phyloP scores from a whole-genome alignment of 768 basidiomycete species.

The Mycena haematopus region DNA sequence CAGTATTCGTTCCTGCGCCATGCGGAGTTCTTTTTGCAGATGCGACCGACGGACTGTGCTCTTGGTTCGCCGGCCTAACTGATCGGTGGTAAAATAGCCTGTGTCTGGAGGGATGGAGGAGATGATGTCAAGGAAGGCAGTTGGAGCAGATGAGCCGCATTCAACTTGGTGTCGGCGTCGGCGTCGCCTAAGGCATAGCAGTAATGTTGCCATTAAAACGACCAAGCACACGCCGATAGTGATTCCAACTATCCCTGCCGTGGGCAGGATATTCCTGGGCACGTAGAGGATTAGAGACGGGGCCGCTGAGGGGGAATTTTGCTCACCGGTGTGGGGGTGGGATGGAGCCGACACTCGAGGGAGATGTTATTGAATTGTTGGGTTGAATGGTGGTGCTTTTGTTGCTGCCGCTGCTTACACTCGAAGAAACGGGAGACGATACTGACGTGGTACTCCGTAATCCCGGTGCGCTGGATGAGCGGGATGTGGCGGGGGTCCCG shows the following conservation, averaged over 20 bases:
- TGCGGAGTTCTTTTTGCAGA: neutral
- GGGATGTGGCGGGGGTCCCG: too few relatives aligned
- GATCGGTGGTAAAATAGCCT: neutral
- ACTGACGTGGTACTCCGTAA: neutral
- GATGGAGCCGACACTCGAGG: too few relatives aligned
- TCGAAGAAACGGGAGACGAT: neutral
- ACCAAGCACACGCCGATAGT: neutral
- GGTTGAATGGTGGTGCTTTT: too few relatives aligned
- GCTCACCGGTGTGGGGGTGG: neutral
- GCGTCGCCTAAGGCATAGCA: neutral
- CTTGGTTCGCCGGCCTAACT: neutral
- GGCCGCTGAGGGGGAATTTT: too few relatives aligned
- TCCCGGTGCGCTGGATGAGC: neutral
- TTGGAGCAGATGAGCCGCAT: neutral
- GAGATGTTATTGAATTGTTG: too few relatives aligned
- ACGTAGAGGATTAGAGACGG: too few relatives aligned
- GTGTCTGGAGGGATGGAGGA: neutral
- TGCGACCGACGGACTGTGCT: neutral
- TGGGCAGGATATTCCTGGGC: neutral
- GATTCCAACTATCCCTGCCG: neutral
- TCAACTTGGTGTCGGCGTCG: neutral
- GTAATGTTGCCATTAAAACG: neutral
- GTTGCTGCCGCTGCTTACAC: neutral
- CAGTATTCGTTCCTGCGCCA: neutral
- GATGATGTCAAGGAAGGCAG: neutral